Base-by-base conservation (phyloP, 768 basidiomycete genomes). In the Solioccasus polychromus region DNA sequence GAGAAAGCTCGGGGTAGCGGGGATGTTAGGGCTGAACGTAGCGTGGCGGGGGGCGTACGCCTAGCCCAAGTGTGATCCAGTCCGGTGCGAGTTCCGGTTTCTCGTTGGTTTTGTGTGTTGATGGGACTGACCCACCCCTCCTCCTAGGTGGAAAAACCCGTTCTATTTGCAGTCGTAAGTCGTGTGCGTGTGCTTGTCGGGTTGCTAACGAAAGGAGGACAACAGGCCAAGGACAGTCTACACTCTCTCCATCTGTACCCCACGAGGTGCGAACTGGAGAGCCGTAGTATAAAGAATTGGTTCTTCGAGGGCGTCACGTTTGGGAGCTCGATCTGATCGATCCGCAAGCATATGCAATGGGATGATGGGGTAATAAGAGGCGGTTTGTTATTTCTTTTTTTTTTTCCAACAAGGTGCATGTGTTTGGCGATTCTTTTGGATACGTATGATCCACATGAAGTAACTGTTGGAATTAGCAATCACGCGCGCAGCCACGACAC, bases 271-370 rank as follows among this genome's bases (percentile, higher is more conserved):
- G 88, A 90, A 58, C 68, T 88, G 5, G 79, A 85, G 58, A 80
- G 78, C 2, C 73, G 88, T 11, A 69, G 71, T 19, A 79, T 90
- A 22, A 85, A 81, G 66, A 85, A 74, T 57, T 74, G 77, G 48
- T 78, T 85, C 32, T 90, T 90, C 58, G 69, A 72, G n/a, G 85
- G 84, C 0, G 77, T 89, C n/a, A 89, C 55, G 54, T 79, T 35
- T 60, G 66, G 10, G 80, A 79, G 51, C 70, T 89, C 31, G 86
- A 90, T 60, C 72, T 90, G 22, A 74, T 87, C 63, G n/a, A 64
- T 52, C 38, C 71, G 4, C 40, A 52, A 31, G 53, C 31, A 12
- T 23, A 60, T 42, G 17, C 55, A 31, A 58, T 28, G 22, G 15
- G 23, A 38, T n/a, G 11, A 8, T n/a, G n/a, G n/a, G n/a, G n/a